Evolutionary conservation across 2,329 filamentous ascomycete species (phyloP), one percentile per base, ranked within the genome.

Genomic region (Ophiostoma tasmaniense): DNA sequence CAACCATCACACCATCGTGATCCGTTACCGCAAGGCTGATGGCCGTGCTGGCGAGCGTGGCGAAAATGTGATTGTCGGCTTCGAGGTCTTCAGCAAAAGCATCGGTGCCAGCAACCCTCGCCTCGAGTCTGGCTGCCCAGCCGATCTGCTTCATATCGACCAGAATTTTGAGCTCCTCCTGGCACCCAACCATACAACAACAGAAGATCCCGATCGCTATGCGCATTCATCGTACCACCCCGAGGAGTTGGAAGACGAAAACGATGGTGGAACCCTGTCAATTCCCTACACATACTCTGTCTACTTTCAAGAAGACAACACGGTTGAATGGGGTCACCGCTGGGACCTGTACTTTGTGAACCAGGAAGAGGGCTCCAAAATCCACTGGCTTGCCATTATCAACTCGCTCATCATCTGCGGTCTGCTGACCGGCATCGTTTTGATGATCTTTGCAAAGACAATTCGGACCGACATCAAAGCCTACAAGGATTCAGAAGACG

Each of bases 331-430:
- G 93, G 82, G 84, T 69, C 91, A 89, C 73, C 86, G 92, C 68
- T 97, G 93, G 92, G 91, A 96, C 75, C 81, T 94, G 68, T 96
- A 96, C 78, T 96, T 96, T 79, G 90, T 90, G 70, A 93, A 94
- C 77, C 91, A 95, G 76, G 89, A 92, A 70, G 91, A 94, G 73
- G 90, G 90, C 64, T 89, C 87, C 33, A 88, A 87, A 76, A 91
- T 94, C 30, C 92, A 96, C 76, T 96, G 92, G 91, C 83, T 96
- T 69, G 92, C 92, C 45, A 94, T 96, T 72, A 79, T 95, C 77
- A 96, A 96, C 79, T 95, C 92, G 0, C 79, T 96, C 72, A 89
- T 93, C 73, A 95, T 96, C 73, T 91, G 90, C 66, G 89, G 89
- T 7, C 81, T 95, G 45, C 81, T 96, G 59, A 93, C 90, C 1